Conservation (phyloP, 805 yeast species). For the Sungouiella thailandica region DNA sequence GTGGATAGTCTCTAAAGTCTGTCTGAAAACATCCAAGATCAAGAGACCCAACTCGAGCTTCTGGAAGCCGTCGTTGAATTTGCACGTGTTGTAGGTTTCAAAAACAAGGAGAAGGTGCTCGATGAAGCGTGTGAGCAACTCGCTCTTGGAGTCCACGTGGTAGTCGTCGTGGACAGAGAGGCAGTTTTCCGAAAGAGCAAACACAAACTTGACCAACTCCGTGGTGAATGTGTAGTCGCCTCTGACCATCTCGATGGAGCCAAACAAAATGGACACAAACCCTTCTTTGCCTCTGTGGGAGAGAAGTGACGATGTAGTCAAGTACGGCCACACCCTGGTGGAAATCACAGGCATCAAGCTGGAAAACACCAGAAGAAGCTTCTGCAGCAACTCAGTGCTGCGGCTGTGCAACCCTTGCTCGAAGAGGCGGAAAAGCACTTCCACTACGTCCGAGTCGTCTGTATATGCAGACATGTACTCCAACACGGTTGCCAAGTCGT, state of each 20-base stretch:
- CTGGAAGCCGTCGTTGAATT: slow-evolving; percentile 52
- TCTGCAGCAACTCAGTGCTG: slow-evolving; percentile 40
- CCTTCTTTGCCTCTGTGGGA: slow-evolving; percentile 62
- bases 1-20: slow-evolving; percentile 49
- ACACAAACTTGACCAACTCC: slow-evolving; percentile 51
- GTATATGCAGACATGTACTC: slow-evolving; percentile 44
- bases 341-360: slow-evolving; percentile 48
- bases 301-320: slow-evolving; percentile 62
- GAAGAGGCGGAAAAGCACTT: slow-evolving; percentile 58
- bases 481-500: slow-evolving; percentile 20
- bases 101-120: slow-evolving; percentile 60
- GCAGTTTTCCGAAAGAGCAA: slow-evolving; percentile 48
- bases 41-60: slow-evolving; percentile 56
- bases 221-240: slow-evolving; percentile 66
- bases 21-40: slow-evolving; percentile 50
- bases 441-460: slow-evolving; percentile 55
- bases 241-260: slow-evolving; percentile 64
- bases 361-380: slow-evolving; percentile 46
- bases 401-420: slow-evolving; percentile 63
- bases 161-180: slow-evolving; percentile 32
- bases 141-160: slow-evolving; percentile 37
- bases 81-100: slow-evolving; percentile 72
- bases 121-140: slow-evolving; percentile 50
- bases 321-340: slow-evolving; percentile 72
- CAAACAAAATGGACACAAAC: slow-evolving; percentile 53